Conservation (phyloP, 495 filamentous ascomycete species). For the Neurospora sp. region DNA sequence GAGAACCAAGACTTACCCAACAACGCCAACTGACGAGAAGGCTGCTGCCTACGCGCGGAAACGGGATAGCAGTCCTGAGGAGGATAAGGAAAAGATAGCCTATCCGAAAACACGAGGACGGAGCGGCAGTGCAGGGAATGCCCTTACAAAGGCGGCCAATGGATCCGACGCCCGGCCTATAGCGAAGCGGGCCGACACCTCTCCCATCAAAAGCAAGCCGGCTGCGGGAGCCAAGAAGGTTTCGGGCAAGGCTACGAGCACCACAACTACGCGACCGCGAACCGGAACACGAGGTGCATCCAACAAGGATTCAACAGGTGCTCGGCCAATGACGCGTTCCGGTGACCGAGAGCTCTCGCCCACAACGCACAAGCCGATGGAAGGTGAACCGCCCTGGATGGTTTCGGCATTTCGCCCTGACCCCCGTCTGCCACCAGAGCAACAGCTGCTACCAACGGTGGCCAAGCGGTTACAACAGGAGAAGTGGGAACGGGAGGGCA, state of each 20-base stretch:
- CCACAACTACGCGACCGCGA: conserved; percentile 46
- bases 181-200: conserved; percentile 34
- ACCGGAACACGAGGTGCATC: conserved; percentile 42
- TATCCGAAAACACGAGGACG: conserved; percentile 56
- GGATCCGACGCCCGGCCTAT: conserved; percentile 27
- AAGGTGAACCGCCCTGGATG: conserved; percentile 95
- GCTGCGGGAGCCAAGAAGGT: conserved; percentile 27
- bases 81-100: conserved; percentile 43
- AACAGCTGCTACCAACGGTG: conserved; percentile 90
- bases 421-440: conserved; percentile 84
- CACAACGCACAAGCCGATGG: conserved; percentile 56
- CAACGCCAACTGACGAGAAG: not conserved
- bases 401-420: conserved; percentile 92
- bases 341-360: conserved; percentile 39
- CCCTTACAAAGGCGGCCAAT: conserved; percentile 38
- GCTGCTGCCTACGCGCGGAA: conserved; percentile 47
- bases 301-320: conserved; percentile 43
- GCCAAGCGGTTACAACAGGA: conserved; percentile 88
- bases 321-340: conserved; percentile 43
- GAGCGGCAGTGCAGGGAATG: conserved; percentile 58
- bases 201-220: conserved; percentile 33
- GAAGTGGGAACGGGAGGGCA: conserved; percentile 87
- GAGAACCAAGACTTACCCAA: conserved; percentile 42
- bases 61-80: conserved; percentile 46
- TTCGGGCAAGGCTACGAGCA: conserved; percentile 29